Evolutionary conservation across 148 eudicot genomes (phyloP).

Genomic region (Arbutus unedo): DNA sequence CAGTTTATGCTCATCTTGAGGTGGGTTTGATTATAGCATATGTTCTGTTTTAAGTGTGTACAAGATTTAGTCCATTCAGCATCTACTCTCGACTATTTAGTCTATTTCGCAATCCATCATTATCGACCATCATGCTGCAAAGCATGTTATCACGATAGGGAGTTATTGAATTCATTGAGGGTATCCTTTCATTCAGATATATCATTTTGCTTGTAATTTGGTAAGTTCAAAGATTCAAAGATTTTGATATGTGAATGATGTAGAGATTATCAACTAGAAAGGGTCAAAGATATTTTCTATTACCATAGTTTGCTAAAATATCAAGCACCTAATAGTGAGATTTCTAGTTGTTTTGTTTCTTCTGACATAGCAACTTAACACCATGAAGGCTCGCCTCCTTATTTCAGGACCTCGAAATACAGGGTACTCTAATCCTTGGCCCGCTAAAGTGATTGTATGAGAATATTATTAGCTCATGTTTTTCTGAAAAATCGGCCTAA

Average conservation of each 20-base stretch:
- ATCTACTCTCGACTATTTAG: background rate
- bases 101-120: background rate
- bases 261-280: background rate
- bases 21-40: constrained; percentile 23
- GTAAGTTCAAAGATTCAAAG: background rate
- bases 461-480: background rate
- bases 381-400: background rate
- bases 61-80: background rate
- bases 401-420: background rate
- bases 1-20: constrained; percentile 59
- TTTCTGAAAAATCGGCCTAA: background rate
- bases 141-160: background rate
- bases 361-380: background rate
- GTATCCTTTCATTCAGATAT: background rate
- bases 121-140: background rate
- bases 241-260: background rate
- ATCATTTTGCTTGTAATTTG: background rate
- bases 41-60: background rate
- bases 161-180: background rate
- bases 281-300: background rate
- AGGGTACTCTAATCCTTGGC: background rate
- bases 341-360: background rate
- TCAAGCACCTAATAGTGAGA: background rate
- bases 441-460: background rate
- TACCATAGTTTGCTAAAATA: background rate